A percentile compares a stretch with the other conserved stretches of the same genome.
Evolutionary conservation across 164 flowering plant genomes (phyloP).

Genomic region (Platanus orientalis): DNA sequence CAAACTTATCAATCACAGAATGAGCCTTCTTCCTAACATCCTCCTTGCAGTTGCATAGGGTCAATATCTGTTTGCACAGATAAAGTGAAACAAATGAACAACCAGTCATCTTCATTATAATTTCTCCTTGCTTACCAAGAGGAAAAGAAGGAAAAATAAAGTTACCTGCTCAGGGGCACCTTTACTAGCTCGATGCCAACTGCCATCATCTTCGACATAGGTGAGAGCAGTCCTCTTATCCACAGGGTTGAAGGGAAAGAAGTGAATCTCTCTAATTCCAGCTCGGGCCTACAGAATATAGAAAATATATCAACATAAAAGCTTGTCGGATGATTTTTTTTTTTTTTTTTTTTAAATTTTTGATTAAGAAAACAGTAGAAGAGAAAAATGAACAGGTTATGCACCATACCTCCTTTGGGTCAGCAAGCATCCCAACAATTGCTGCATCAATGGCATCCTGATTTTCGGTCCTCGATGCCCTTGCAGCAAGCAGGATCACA

Average conservation of each 20-base stretch:
- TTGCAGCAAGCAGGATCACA: constrained; percentile 39
- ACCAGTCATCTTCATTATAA: neutral
- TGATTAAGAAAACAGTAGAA: too few species aligned
- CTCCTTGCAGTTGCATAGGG: constrained; percentile 33
- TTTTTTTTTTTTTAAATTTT: too few species aligned
- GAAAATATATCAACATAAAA: neutral
- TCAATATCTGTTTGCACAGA: constrained; percentile 22
- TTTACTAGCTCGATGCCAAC: constrained; percentile 43
- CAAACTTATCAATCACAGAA: constrained; percentile 34
- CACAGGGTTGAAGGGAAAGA: constrained; percentile 44
- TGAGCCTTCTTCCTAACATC: constrained; percentile 34
- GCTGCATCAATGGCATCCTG: constrained; percentile 48
- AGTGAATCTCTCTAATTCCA: constrained; percentile 34
- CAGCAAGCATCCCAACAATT: constrained; percentile 43
- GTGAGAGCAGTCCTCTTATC: constrained; percentile 45
- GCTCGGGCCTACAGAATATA: constrained; percentile 30
- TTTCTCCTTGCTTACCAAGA: neutral
- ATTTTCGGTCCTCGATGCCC: constrained; percentile 40
- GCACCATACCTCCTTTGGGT: constrained; percentile 46
- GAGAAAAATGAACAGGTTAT: too few species aligned
- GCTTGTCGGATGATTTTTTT: too few species aligned
- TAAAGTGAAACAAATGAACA: neutral
- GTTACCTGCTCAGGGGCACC: constrained; percentile 44
- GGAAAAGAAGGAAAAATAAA: neutral
- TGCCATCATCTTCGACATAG: constrained; percentile 34